Evolutionary conservation across 2,329 filamentous ascomycete species (phyloP), one percentile per base, ranked within the genome.

Genomic region (Scedosporium boydii): DNA sequence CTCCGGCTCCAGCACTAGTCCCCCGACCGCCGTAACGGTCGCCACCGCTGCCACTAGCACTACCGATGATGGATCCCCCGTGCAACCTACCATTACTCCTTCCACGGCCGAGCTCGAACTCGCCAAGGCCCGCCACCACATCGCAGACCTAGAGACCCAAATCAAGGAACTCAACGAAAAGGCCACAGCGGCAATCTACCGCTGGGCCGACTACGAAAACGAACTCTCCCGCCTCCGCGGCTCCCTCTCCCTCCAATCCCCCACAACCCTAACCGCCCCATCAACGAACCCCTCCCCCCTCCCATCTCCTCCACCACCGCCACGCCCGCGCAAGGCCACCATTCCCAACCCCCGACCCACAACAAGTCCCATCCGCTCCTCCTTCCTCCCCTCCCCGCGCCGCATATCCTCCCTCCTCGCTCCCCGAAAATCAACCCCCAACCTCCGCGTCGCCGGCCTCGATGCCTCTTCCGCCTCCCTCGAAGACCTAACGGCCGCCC

Each of bases 161-260:
- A 85, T 93, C 61, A 81, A 82, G 62, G 74, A 86, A 61, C 80
- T 93, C 63, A 90, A 86, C 72, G 80, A 89, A 67, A 91, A 90
- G 74, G 87, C 87, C 62, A 82, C 86, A 3, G 83, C 85, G 41
- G 79, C 79, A 71, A 81, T 85, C 65, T 82, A 86, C 73, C 82
- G 81, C 71, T 87, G 83, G 82, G 88, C 89, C 70, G 87, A 91
- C 76, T 92, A 91, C 79, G 90, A 93, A 75, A 89, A 91, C 73
- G 88, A 92, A 72, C 81, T 92, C 48, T 79, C 84, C 55, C 78
- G 75, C 55, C 78, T 91, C 62, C 84, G 84, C 66, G 76, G 75
- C 42, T 68, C 69, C 70, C 60, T 48, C 14, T 6, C 42, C 59
- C 66, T 67, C 63, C 69, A 68, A 4, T 38, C 29, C 21, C 42